Evolutionary conservation across 2,329 filamentous ascomycete species (phyloP), one percentile per base, ranked within the genome.

Genomic region (Phialophora macrospora): DNA sequence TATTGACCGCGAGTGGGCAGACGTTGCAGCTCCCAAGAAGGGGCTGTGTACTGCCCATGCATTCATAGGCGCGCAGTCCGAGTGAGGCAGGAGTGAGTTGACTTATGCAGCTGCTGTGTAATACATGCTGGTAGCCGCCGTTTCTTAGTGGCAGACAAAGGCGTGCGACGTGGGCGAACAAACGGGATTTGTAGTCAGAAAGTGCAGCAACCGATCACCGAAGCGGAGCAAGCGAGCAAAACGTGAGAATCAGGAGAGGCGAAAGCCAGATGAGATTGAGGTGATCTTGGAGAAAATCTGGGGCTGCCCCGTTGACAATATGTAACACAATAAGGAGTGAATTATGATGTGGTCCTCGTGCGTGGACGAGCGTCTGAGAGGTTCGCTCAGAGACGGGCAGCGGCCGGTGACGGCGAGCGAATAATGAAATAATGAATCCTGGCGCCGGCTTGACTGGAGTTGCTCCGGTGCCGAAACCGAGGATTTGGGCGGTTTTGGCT

Each of bases 1-100:
- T 57, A 64, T 57, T 51, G 70, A 69, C 44, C 67, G 67, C 28
- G 67, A 67, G 41, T 69, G 67, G 11, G 62, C 60, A 20, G 65
- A 60, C 30, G 56, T 32, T 24, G 55, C 56, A 51, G 57, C 62
- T 63, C 69, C 66, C 68, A 71, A 61, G 56, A 68, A 65, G 56
- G 66, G 49, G 60, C 62, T 65, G 69, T 71, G 64, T 60, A 68
- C 60, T 51, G 55, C 44, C 66, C 63, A 70, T 44, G 66, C 60
- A 66, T 65, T 60, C 66, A 70, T 68, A 26, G 17, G 17, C 30
- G 28, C 28, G 17, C 38, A 14, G 48, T 34, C 20, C 22, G 51
- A 51, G 44, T 20, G 6, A 54, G 46, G 6, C 26, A 55, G 44
- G 26, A 51, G 52, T 34, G 56, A 52, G 34, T 22, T 60, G 32